Conservation (phyloP, 2,329 filamentous ascomycete genomes). For the Phoma herbarum region DNA sequence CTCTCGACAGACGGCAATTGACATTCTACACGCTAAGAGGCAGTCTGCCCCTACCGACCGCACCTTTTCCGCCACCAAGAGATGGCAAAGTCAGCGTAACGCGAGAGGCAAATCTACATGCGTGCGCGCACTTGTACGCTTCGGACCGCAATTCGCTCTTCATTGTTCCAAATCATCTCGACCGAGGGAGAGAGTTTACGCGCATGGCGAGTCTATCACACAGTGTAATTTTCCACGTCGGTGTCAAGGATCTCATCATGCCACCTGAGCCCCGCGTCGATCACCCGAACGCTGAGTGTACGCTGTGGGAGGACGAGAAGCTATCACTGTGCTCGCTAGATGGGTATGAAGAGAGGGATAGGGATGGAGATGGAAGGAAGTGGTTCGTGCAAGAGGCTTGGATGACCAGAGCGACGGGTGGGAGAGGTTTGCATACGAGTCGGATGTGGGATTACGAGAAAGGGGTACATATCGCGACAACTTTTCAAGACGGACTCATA, state of each 20-base stretch:
- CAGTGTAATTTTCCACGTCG: slow-evolving; percentile 47
- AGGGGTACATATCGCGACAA: slow-evolving; percentile 45
- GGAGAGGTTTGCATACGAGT: slow-evolving; percentile 40
- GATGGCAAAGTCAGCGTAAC: slow-evolving; percentile 17
- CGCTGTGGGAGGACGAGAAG: slow-evolving; percentile 34
- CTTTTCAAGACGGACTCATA: slow-evolving; percentile 46
- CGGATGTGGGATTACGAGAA: slow-evolving; percentile 43
- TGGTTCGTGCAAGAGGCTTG: slow-evolving; percentile 48
- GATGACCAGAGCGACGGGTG: slow-evolving; percentile 35
- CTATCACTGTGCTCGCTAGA: slow-evolving; percentile 36
- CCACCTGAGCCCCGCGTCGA: slow-evolving; percentile 33
- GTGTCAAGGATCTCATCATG: slow-evolving; percentile 38
- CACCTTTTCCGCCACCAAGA: slow-evolving; percentile 32
- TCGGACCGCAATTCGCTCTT: slow-evolving; percentile 65
- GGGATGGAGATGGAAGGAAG: slow-evolving; percentile 39
- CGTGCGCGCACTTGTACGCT: slow-evolving; percentile 66
- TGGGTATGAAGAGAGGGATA: slow-evolving; percentile 13
- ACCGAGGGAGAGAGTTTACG: slow-evolving; percentile 33
- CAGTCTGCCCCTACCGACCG: slow-evolving; percentile 42
- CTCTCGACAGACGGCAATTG: slow-evolving; percentile 49
- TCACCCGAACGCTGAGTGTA: slow-evolving; percentile 37
- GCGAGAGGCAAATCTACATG: slow-evolving; percentile 60
- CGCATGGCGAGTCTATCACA: slow-evolving; percentile 46
- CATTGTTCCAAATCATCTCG: slow-evolving; percentile 59
- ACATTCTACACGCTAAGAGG: slow-evolving; percentile 47